Base-by-base conservation (phyloP, 495 filamentous ascomycete genomes). In the Penicillium cinerascens region DNA sequence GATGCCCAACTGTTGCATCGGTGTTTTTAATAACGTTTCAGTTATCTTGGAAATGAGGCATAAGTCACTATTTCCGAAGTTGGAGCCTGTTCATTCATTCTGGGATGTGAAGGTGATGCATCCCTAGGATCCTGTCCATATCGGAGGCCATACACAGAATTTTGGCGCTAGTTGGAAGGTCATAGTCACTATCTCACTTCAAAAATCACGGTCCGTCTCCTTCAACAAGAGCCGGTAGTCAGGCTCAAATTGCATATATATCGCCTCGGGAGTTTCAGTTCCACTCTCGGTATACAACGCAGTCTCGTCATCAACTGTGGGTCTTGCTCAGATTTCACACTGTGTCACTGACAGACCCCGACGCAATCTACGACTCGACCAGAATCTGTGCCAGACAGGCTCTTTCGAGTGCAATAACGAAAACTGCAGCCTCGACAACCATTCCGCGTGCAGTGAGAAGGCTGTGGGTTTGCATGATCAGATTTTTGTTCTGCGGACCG, bases 381-480 rank as follows among this genome's bases (percentile, higher is more conserved):
- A n/a, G n/a, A n/a, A n/a, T n/a, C n/a, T n/a, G n/a, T n/a, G n/a
- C n/a, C n/a, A n/a, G n/a, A n/a, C 15, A 84, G 2, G 75, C 78
- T 57, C 76, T 74, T 54, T 86, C 83, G 4, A 86, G 61, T 44
- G 72, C 77, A 22, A 84, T 68, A 57, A 86, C 84, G 73, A 82
- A n/a, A 51, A 79, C 79, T 10, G 79, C 82, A 6, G 81, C 82
- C 45, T 81, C 81, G 42, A 78, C 82, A 3, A 84, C 72, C 26
- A 70, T 81, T 10, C 68, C 54, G 2, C 82, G 80, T 4, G 76
- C 70, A 7, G 80, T 84, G 6, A 83, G 57, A 8, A 82, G 59
- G 0, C 82, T 81, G 62, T 86, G 81, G 49, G 84, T 84, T 64
- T 83, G 81, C 38, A 84, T 59, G 6, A 86, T 80, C 1, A 71